These are phyloP conservation scores for Wickerhamiella qilinensis DNA, from an alignment of 805 yeast species.

Conservation along the genomic window DNA sequence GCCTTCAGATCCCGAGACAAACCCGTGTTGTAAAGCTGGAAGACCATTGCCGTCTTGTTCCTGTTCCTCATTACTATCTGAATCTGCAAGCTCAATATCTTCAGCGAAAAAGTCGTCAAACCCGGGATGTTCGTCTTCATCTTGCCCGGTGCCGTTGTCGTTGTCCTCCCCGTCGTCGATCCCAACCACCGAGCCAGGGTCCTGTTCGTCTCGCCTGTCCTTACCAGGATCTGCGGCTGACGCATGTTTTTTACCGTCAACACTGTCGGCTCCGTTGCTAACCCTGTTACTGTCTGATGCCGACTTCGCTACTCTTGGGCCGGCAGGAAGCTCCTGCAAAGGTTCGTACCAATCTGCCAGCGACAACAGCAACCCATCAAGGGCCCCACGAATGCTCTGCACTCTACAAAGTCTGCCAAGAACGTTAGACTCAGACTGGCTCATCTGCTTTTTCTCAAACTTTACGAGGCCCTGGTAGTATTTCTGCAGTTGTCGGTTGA, in stretches of 20 bases:
- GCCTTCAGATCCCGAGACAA: slow-evolving; percentile 64
- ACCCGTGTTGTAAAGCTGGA: slow-evolving; percentile 36
- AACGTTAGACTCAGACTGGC: slow-evolving; percentile 18
- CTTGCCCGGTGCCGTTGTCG: slow-evolving; percentile 14
- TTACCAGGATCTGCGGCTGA: slow-evolving; percentile 3
- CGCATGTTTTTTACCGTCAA: not conserved
- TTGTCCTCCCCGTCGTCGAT: slow-evolving; percentile 10
- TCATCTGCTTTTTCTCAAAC: slow-evolving; percentile 8
- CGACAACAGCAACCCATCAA: slow-evolving; percentile 4
- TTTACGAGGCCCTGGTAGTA: slow-evolving; percentile 1
- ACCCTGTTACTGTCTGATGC: not conserved
- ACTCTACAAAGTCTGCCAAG: slow-evolving; percentile 26
- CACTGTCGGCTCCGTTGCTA: not conserved
- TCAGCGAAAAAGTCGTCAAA: slow-evolving; percentile 25
- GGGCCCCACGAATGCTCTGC: slow-evolving; percentile 9
- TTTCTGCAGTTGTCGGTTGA: slow-evolving; percentile 9
- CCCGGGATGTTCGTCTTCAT: slow-evolving; percentile 23
- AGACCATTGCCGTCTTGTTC: slow-evolving; percentile 12
- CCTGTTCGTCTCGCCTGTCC: slow-evolving; percentile 3
- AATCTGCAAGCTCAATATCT: slow-evolving; percentile 2
- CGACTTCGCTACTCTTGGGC: not conserved
- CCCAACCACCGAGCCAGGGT: not conserved
- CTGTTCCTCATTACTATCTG: slow-evolving; percentile 7
- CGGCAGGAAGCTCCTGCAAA: not conserved
- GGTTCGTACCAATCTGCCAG: slow-evolving; percentile 5